A percentile compares a stretch with the other conserved stretches of the same genome.
Conservation (phyloP, 805 yeast species). For the Candida nemodendra region DNA sequence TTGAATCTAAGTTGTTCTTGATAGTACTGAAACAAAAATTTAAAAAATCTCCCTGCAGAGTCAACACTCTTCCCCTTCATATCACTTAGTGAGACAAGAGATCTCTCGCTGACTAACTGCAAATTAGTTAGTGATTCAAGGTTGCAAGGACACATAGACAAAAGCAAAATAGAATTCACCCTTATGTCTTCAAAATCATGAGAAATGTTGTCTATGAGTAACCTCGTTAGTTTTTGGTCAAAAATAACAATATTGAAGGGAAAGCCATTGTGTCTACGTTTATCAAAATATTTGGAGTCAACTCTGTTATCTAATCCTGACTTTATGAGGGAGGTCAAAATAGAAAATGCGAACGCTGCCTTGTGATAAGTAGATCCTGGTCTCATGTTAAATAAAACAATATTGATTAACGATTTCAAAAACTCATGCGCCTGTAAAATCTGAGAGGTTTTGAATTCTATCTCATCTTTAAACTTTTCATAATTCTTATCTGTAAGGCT, state of each 20-base stretch:
- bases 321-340: slow-evolving; percentile 45
- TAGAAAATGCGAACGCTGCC: slow-evolving; percentile 45
- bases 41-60: slow-evolving; percentile 70
- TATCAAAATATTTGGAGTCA: slow-evolving; percentile 36
- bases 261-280: slow-evolving; percentile 42
- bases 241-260: slow-evolving; percentile 49
- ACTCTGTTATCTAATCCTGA: slow-evolving; percentile 57
- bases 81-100: slow-evolving; percentile 34
- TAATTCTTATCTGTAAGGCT: slow-evolving; percentile 36
- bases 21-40: slow-evolving; percentile 44
- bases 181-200: slow-evolving; percentile 82
- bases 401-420: slow-evolving; percentile 30
- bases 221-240: slow-evolving; percentile 37
- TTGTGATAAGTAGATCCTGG: slow-evolving; percentile 61
- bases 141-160: slow-evolving; percentile 44
- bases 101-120: slow-evolving; percentile 21
- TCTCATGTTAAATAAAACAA: slow-evolving; percentile 28
- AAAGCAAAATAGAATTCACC: slow-evolving; percentile 41
- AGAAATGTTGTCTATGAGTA: slow-evolving; percentile 59
- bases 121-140: slow-evolving; percentile 24
- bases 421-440: slow-evolving; percentile 39
- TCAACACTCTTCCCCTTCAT: slow-evolving; percentile 67
- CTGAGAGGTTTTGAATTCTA: slow-evolving; percentile 25
- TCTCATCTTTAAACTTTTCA: slow-evolving; percentile 39
- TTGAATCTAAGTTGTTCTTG: slow-evolving; percentile 18